Conservation (phyloP, 148 eudicot genomes). For the Bassia scoparia region DNA sequence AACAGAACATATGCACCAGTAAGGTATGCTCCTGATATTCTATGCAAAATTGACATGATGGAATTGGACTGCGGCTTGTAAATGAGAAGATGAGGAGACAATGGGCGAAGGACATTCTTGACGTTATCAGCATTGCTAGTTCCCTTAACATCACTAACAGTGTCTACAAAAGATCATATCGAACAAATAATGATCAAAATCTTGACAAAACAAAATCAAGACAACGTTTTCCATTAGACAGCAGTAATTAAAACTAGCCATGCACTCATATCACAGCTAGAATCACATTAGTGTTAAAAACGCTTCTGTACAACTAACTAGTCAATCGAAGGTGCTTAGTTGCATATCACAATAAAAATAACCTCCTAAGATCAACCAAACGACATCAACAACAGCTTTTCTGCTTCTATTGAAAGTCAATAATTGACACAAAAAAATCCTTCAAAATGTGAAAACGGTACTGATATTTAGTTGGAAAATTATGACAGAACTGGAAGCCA, state of each 20-base stretch:
- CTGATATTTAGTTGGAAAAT: too few relatives aligned
- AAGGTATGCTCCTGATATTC: slow-evolving; percentile 27
- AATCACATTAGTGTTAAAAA: too few relatives aligned
- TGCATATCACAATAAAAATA: neutral
- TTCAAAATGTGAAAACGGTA: too few relatives aligned
- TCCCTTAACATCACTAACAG: slow-evolving; percentile 3
- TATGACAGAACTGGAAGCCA: too few relatives aligned
- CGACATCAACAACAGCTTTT: neutral
- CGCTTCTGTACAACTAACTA: neutral
- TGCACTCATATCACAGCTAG: too few relatives aligned
- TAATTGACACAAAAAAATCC: too few relatives aligned
- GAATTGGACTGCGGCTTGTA: slow-evolving; percentile 31
- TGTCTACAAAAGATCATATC: neutral
- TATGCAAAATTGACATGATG: slow-evolving; percentile 23
- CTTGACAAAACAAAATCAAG: neutral
- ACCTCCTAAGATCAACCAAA: neutral
- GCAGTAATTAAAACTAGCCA: neutral
- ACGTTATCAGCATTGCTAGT: neutral
- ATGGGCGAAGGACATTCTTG: slow-evolving; percentile 29
- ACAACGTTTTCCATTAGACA: too few relatives aligned
- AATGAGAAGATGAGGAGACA: slow-evolving; percentile 32
- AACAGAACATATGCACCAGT: neutral
- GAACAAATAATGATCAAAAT: neutral
- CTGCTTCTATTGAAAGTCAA: neutral
- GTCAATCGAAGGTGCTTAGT: neutral